These are phyloP conservation scores for Phalaenopsis hybrid DNA, from an alignment of 116 monocot species.

Conservation along the genomic window DNA sequence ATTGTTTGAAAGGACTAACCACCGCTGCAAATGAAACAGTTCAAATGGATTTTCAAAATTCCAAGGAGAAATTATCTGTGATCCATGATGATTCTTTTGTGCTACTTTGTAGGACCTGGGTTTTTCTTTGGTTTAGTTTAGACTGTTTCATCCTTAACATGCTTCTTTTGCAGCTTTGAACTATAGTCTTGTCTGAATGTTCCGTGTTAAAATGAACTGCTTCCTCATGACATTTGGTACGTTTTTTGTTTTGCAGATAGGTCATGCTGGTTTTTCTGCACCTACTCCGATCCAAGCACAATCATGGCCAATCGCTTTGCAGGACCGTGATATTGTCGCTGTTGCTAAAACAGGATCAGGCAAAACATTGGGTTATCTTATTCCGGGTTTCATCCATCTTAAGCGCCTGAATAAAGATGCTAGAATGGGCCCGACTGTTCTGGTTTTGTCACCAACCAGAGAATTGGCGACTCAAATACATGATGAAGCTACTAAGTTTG, in stretches of 20 bases:
- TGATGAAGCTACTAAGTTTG: constrained; percentile 77
- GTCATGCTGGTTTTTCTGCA: constrained; percentile 66
- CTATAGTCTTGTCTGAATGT: not conserved
- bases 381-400: constrained; percentile 86
- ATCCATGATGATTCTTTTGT: not conserved
- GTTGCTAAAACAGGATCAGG: constrained; percentile 98
- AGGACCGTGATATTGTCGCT: constrained; percentile 78
- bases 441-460: constrained; percentile 93
- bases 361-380: constrained; percentile 86
- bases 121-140: not conserved
- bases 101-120: not conserved
- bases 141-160: not conserved
- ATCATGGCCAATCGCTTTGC: constrained; percentile 81
- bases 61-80: not conserved
- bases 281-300: constrained; percentile 97
- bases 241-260: constrained; percentile 46
- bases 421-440: constrained; percentile 67
- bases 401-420: constrained; percentile 58
- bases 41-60: not conserved
- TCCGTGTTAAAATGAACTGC: not conserved
- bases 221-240: not conserved
- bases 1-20: not conserved
- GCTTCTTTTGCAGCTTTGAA: not conserved
- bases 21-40: not conserved
- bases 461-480: constrained; percentile 95